Evolutionary conservation across 139 green algal species (phyloP), one percentile per base, ranked within the genome.

Genomic region (Astrephomene gubernaculifera): DNA sequence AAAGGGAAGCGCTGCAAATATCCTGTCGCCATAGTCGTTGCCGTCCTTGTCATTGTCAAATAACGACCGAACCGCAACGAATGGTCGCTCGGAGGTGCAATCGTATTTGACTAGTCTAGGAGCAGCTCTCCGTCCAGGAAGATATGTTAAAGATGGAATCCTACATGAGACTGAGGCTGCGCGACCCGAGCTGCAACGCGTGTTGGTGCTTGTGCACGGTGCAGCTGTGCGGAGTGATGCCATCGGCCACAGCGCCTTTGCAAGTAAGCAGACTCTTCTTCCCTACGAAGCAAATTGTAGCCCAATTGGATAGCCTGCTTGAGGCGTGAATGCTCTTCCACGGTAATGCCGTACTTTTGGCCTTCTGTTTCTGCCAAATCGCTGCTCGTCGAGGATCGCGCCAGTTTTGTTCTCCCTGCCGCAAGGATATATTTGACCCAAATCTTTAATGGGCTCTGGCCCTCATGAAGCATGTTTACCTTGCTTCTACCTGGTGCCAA

Each of bases 1-100:
- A 81, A 93, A 94, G 2, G 91, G 91, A 17, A 94, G 63, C 14
- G 61, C 71, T 0, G 88, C 88, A 1, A 89, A 38, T 0, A 90
- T 72, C 22, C 88, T 72, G 33, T 92, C 88, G 10, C 73, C 88
- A 33, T 70, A 33, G 38, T 86, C 79, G 2, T 86, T 35, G 1
- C 54, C 54, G 7, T 76, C 38, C 12, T 61, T 54, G 19, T 79
- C 43, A 17, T 74, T 74, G 63, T 84, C 43, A 12, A 75, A 75
- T 4, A 84, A 44, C 1, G 63, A 74, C 2, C 70, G 70, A n/a
- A 45, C 29, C 29, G 45, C 41, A 6, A 78, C 44, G 43, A 61
- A 41, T 1, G 70, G 44, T 0, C 70, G 41, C 44, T 35, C 10
- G 19, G 70, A 43, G 27, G 43, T 24, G 68, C 41, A 35, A 38